Conservation (phyloP, 2,329 filamentous ascomycete genomes). For the Cytospora paraplurivora region DNA sequence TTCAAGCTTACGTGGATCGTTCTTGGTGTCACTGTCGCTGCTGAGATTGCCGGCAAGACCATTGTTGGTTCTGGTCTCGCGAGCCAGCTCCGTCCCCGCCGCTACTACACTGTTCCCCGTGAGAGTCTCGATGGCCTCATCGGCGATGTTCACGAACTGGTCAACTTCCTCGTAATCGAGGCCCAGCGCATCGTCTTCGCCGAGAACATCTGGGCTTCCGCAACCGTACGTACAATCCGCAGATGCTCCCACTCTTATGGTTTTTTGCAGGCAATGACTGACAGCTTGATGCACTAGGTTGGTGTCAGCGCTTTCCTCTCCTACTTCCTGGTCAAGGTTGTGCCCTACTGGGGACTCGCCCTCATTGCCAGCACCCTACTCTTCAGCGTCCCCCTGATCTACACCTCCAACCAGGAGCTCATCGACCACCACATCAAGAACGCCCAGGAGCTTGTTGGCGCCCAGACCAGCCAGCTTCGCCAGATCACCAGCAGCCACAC, state of each 20-base stretch:
- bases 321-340: constrained; percentile 69
- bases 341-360: constrained; percentile 70
- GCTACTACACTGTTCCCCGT: constrained; percentile 67
- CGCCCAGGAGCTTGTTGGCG: constrained; percentile 58
- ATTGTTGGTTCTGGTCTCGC: constrained; percentile 63
- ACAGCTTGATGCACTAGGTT: constrained; percentile 45
- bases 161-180: constrained; percentile 74
- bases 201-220: constrained; percentile 65
- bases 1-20: constrained; percentile 68
- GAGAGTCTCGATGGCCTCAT: constrained; percentile 63
- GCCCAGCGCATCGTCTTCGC: constrained; percentile 68
- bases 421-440: constrained; percentile 66
- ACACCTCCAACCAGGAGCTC: constrained; percentile 68
- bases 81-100: constrained; percentile 66
- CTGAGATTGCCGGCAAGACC: constrained; percentile 63
- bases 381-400: constrained; percentile 66
- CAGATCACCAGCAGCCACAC: constrained; percentile 65
- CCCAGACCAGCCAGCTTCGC: constrained; percentile 65
- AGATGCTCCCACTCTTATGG: constrained; percentile 20
- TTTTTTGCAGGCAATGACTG: constrained; percentile 14
- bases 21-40: constrained; percentile 60
- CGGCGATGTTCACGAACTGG: constrained; percentile 66
- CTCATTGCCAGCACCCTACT: constrained; percentile 60
- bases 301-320: constrained; percentile 63
- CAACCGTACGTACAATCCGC: constrained; percentile 52